These are phyloP conservation scores for Aspergillus carbonarius DNA, from an alignment of 2,329 filamentous ascomycete species.

Conservation along the genomic window DNA sequence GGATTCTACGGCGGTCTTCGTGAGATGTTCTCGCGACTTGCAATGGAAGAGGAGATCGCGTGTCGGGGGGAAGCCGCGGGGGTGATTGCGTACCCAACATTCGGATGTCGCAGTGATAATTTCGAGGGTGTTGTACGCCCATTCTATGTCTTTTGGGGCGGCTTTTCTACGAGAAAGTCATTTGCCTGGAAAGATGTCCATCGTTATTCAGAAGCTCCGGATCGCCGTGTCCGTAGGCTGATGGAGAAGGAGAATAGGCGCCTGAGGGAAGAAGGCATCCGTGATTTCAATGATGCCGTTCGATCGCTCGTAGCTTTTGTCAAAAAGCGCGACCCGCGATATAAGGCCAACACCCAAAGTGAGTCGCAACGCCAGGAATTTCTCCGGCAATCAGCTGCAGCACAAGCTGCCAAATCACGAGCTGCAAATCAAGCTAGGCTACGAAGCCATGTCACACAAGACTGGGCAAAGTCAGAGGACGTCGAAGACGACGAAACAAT, in stretches of 20 bases:
- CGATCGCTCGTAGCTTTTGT: conserved; percentile 82
- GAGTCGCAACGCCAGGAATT: conserved; percentile 78
- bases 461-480: conserved; percentile 69
- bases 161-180: conserved; percentile 78
- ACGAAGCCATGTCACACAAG: conserved; percentile 63
- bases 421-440: conserved; percentile 77
- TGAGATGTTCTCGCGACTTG: conserved; percentile 76
- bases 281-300: conserved; percentile 92
- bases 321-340: conserved; percentile 86
- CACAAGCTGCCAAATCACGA: conserved; percentile 79
- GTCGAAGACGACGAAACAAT: conserved; percentile 51
- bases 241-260: conserved; percentile 97
- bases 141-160: conserved; percentile 80
- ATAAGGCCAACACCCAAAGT: conserved; percentile 71
- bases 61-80: conserved; percentile 66
- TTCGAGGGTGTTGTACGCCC: conserved; percentile 74
- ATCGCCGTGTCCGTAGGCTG: conserved; percentile 73
- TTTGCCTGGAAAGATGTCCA: conserved; percentile 91
- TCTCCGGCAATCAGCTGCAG: conserved; percentile 73
- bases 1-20: conserved; percentile 84
- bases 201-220: conserved; percentile 78
- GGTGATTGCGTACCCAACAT: conserved; percentile 71
- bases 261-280: conserved; percentile 73
- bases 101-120: conserved; percentile 71
- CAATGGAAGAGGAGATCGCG: conserved; percentile 74